Percentiles rank a stretch among this genome's conserved stretches.
These are phyloP conservation scores for Suillus weaverae DNA, from an alignment of 768 basidiomycete species.

Conservation along the genomic window DNA sequence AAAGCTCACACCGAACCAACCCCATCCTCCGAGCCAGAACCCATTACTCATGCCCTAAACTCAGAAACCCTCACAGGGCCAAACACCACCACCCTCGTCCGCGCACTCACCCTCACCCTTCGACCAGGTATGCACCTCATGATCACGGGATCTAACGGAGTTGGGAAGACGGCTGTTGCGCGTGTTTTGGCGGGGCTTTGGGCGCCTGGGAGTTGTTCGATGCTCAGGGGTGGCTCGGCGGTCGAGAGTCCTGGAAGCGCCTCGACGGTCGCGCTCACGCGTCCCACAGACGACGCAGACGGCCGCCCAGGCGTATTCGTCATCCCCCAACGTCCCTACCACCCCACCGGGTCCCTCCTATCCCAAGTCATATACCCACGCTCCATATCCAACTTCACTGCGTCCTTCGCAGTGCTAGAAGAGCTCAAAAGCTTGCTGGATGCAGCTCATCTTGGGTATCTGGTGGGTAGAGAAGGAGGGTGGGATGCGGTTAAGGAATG, in stretches of 20 bases:
- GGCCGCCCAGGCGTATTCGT: conserved; percentile 64
- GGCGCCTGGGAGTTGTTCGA: conserved; percentile 53
- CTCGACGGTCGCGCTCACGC: background rate
- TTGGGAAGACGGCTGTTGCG: conserved; percentile 88
- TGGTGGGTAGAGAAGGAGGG: conserved; percentile 87
- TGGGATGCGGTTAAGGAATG: conserved; percentile 91
- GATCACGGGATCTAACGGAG: conserved; percentile 92
- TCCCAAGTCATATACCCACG: conserved; percentile 84
- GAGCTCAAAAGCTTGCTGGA: conserved; percentile 79
- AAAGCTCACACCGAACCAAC: background rate
- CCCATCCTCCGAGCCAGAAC: background rate
- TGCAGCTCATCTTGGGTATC: conserved; percentile 79
- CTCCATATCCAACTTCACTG: background rate
- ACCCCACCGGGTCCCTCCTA: conserved; percentile 82
- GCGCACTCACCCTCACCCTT: conserved; percentile 64
- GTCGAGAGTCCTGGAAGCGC: too few species aligned
- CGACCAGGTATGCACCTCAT: conserved; percentile 80
- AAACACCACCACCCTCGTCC: conserved; percentile 52
- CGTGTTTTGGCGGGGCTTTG: conserved; percentile 89
- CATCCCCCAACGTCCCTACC: conserved; percentile 91
- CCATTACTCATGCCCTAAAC: conserved; percentile 1
- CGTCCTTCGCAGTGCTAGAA: conserved; percentile 45
- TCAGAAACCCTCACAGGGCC: conserved; percentile 9
- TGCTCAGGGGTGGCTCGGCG: background rate
- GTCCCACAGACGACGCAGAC: conserved; percentile 36